Evolutionary conservation across 495 filamentous ascomycete species (phyloP).

Genomic region (Symbiotaphrina buchneri): DNA sequence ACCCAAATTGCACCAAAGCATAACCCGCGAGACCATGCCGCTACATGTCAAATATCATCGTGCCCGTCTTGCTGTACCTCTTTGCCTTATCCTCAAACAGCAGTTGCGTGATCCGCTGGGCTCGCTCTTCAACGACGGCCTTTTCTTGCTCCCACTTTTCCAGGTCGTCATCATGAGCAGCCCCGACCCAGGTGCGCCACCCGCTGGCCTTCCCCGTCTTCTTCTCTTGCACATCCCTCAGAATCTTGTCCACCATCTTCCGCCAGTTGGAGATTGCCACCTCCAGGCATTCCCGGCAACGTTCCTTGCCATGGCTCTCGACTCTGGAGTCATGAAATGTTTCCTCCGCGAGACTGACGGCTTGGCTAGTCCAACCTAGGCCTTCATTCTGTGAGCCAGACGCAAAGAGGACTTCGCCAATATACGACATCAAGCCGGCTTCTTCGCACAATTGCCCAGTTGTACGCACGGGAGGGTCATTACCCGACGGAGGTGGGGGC

Average conservation of each 20-base stretch:
- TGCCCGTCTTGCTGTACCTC: slow-evolving; percentile 1
- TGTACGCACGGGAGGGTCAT: slow-evolving; percentile 35
- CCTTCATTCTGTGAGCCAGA: slow-evolving; percentile 24
- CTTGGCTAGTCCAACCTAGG: slow-evolving; percentile 67
- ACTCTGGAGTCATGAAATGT: slow-evolving; percentile 15
- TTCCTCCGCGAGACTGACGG: slow-evolving; percentile 45
- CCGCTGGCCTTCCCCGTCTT: neutral
- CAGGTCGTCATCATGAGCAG: slow-evolving; percentile 12
- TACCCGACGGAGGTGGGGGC: slow-evolving; percentile 36
- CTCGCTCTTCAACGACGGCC: slow-evolving; percentile 1
- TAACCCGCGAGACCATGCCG: too few species aligned
- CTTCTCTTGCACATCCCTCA: slow-evolving; percentile 25
- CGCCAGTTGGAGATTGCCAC: slow-evolving; percentile 56
- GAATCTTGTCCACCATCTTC: slow-evolving; percentile 39
- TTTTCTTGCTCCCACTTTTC: slow-evolving; percentile 10
- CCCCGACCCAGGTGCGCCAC: neutral
- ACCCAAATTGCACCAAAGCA: too few species aligned
- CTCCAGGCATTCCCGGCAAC: slow-evolving; percentile 47
- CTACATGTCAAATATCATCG: neutral
- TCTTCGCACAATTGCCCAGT: slow-evolving; percentile 51
- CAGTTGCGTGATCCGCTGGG: slow-evolving; percentile 2
- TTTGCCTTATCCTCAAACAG: neutral
- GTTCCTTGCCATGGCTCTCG: slow-evolving; percentile 18
- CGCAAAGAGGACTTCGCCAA: slow-evolving; percentile 83
- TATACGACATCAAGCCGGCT: slow-evolving; percentile 65